Conservation (phyloP, 176 grass and related monocot species). For the Juncus effusus region DNA sequence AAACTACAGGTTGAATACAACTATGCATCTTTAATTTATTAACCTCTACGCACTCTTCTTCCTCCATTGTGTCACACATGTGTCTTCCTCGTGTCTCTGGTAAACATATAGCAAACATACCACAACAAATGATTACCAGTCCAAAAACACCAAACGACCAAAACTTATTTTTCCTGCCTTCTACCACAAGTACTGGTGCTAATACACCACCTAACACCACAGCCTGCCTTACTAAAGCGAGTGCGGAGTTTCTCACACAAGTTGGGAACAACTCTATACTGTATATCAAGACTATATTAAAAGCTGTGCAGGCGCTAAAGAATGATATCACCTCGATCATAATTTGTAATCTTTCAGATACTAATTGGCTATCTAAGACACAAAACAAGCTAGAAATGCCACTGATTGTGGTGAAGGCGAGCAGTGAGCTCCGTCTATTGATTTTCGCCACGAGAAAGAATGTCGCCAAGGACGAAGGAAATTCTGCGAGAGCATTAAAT, state of each 20-base stretch:
- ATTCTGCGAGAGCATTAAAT: slow-evolving; percentile 71
- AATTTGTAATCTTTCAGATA: slow-evolving; percentile 39
- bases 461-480: slow-evolving; percentile 46
- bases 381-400: slow-evolving; percentile 56
- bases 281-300: slow-evolving; percentile 63
- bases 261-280: slow-evolving; percentile 91
- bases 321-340: slow-evolving; percentile 59
- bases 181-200: slow-evolving; percentile 61
- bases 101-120: slow-evolving; percentile 43
- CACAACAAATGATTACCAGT: slow-evolving; percentile 43
- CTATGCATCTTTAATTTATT: too few relatives aligned
- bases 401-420: slow-evolving; percentile 37
- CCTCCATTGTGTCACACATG: slow-evolving; percentile 91
- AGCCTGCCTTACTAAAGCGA: slow-evolving; percentile 59
- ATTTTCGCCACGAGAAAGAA: slow-evolving; percentile 44
- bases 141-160: slow-evolving; percentile 78
- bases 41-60: slow-evolving; percentile 55
- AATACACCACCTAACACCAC: slow-evolving; percentile 62
- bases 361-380: slow-evolving; percentile 26
- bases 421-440: slow-evolving; percentile 51
- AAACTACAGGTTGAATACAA: too few relatives aligned
- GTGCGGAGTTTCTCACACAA: slow-evolving; percentile 71
- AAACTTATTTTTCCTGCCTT: slow-evolving; percentile 52
- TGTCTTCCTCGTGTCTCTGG: slow-evolving; percentile 69
- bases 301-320: slow-evolving; percentile 69